These are phyloP conservation scores for Blastomyces gilchristii DNA, from an alignment of 2,329 filamentous ascomycete species.

Conservation along the genomic window DNA sequence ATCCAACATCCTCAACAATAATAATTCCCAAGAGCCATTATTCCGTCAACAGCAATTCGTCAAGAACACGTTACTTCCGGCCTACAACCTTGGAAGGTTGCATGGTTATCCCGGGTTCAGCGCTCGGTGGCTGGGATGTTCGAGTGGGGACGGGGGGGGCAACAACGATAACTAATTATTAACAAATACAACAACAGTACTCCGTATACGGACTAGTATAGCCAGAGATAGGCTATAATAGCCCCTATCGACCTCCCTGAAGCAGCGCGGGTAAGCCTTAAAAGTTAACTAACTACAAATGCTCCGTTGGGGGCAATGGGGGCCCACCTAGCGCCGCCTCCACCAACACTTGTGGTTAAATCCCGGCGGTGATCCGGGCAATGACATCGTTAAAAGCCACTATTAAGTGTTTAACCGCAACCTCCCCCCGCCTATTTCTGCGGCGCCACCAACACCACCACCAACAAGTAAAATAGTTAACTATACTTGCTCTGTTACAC, in stretches of 20 bases:
- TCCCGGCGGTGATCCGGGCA: background rate
- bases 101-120: background rate
- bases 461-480: background rate
- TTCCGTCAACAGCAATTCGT: background rate
- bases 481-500: background rate
- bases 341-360: background rate
- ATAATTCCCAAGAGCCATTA: no score
- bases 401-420: background rate
- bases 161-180: no score
- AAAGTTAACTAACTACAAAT: background rate
- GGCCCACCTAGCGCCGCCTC: background rate
- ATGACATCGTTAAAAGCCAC: background rate
- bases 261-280: no score
- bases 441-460: background rate
- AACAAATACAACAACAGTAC: no score
- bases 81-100: background rate
- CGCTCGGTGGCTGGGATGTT: background rate
- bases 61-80: background rate
- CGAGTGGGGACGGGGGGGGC: no score
- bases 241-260: no score
- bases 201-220: no score
- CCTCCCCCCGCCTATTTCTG: background rate
- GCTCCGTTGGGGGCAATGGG: background rate
- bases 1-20: background rate
- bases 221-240: no score